Base-by-base conservation (phyloP, 2,329 filamentous ascomycete genomes). In the Microdochium nivale region DNA sequence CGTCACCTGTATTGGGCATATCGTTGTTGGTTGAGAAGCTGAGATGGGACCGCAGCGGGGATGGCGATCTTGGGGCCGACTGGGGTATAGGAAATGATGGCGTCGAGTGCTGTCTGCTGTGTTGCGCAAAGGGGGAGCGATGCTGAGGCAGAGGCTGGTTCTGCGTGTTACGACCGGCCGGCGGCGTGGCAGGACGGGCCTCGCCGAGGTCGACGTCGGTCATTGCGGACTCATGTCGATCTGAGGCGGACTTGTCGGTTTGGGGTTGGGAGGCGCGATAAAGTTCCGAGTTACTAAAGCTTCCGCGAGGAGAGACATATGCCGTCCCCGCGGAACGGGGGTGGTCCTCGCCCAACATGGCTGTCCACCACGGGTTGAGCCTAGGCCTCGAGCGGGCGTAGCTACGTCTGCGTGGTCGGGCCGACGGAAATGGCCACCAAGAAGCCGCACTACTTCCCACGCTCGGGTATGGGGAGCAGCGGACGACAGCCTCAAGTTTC, bases 1-100 rank as follows among this genome's bases (percentile, higher is more conserved):
- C 63, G 54, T 75, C 72, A 51, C 72, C 72, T 49, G 72, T 75
- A 48, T 69, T 60, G 21, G 69, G 63, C 71, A 75, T 75, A 46
- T 65, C 68, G 59, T 59, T 58, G 11, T 60, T 61, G n/a, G n/a
- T n/a, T 14, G 53, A 52, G 25, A 51, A 59, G 48, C 57, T 58
- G 9, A 24, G 43, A 33, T 54, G 54, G 27, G 46, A 47, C 5
- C 46, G 46, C 24, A 27, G 46, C 14, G 46, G 46, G 2, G 46
- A 47, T 3, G 25, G 46, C 14, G 46, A 47, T 19, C 46, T 25
- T n/a, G 46, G 24, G 8, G 24, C 24, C 4, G 25, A 30, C 11
- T 30, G 46, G 14, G 46, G 46, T 25, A 30, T 16, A 8, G 46
- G 25, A 19, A 47, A 47, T 23, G 8, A 19, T 19, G 46, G 46